Percentiles rank a stretch among this genome's conserved stretches.
Evolutionary conservation across 1,284 basidiomycete species (phyloP).

Genomic region (Pseudozyma hubeiensis): DNA sequence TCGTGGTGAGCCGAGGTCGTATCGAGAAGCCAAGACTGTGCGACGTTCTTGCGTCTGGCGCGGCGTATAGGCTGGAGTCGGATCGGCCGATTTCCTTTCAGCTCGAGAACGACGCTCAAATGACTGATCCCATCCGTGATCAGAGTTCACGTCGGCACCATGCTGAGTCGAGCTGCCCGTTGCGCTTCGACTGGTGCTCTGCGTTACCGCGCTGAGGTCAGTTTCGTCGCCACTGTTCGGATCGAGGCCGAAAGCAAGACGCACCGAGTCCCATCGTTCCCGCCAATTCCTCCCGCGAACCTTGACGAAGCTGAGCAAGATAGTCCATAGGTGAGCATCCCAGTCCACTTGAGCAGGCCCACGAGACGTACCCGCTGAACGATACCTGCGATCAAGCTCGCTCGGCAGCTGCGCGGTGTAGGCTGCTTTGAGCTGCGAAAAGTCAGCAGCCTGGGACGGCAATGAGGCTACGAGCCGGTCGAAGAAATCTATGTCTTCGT

Average conservation of each 20-base stretch:
- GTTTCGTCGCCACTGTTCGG: constrained; percentile 42
- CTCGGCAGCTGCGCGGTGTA: constrained; percentile 43
- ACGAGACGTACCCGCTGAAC: background rate
- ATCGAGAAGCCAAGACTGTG: background rate
- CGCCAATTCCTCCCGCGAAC: constrained; percentile 60
- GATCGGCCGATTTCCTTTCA: background rate
- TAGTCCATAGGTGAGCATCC: constrained; percentile 63
- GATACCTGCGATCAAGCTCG: constrained; percentile 19
- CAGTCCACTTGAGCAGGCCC: constrained; percentile 18
- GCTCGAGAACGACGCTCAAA: background rate
- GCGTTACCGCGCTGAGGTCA: constrained; percentile 20
- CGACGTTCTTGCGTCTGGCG: background rate
- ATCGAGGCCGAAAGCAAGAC: constrained; percentile 61
- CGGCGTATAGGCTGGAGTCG: background rate
- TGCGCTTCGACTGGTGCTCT: constrained; percentile 11
- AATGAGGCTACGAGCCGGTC: constrained; percentile 52
- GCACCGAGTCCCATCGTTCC: constrained; percentile 65
- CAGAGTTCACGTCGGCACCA: background rate
- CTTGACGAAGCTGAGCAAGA: constrained; percentile 61
- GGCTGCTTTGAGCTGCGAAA: constrained; percentile 59
- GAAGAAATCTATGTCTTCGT: constrained; percentile 59
- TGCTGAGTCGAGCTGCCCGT: constrained; percentile 11
- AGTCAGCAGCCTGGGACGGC: constrained; percentile 51
- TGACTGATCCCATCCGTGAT: background rate
- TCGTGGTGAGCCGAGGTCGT: constrained; percentile 12